Conservation (phyloP, 345 rosid species). For the Populus nigra region DNA sequence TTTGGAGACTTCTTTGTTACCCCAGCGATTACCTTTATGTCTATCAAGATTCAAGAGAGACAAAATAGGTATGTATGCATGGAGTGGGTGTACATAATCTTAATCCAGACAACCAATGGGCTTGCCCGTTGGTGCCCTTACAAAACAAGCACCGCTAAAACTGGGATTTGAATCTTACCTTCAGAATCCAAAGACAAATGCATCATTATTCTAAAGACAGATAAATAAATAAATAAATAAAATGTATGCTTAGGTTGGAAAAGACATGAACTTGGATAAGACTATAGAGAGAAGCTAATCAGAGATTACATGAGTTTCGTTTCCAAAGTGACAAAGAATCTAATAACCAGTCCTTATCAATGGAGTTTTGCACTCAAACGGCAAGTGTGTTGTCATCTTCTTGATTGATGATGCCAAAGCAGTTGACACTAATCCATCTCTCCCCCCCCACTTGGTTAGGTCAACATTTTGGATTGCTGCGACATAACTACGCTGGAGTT, state of each 20-base stretch:
- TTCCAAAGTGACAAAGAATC: constrained; percentile 5
- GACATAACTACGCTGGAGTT: background rate
- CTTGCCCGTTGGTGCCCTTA: background rate
- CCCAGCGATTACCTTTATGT: no score
- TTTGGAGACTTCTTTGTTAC: background rate
- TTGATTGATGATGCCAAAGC: background rate
- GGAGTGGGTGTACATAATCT: background rate
- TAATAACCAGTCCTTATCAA: constrained; percentile 6
- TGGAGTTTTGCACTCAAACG: constrained; percentile 34
- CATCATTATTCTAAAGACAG: no score
- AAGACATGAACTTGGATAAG: background rate
- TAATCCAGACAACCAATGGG: background rate
- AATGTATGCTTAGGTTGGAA: background rate
- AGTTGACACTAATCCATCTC: background rate
- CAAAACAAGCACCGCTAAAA: background rate
- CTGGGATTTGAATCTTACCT: background rate
- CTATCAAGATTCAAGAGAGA: background rate
- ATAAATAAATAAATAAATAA: background rate
- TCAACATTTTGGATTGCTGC: background rate
- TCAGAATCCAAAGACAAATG: no score
- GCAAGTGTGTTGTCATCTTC: constrained; percentile 20
- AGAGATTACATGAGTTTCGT: constrained; percentile 3
- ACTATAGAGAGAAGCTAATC: background rate
- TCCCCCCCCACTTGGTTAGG: background rate
- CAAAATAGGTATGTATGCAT: background rate